Evolutionary conservation across 768 basidiomycete genomes (phyloP).

Genomic region (Pleurotus sapidus): DNA sequence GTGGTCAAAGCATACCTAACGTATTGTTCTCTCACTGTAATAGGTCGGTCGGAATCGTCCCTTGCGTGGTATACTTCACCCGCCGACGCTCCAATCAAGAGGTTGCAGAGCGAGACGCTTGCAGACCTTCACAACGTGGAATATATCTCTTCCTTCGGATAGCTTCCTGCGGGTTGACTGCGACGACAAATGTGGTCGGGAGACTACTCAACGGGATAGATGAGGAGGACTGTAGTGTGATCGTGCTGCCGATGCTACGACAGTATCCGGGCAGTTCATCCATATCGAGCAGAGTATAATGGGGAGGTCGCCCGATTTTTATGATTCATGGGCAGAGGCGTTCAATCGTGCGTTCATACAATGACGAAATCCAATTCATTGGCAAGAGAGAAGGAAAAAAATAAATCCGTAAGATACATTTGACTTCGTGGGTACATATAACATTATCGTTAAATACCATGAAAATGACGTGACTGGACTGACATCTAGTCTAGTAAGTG

Average conservation of each 20-base stretch:
- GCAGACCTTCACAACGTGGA: constrained; percentile 31
- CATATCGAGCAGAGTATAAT: constrained; percentile 38
- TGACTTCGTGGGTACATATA: constrained; percentile 2
- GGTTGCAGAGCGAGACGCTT: constrained; percentile 28
- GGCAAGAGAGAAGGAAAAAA: not conserved
- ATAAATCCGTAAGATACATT: not conserved
- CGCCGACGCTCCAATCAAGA: constrained; percentile 30
- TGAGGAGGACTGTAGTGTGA: constrained; percentile 26
- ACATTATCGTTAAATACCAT: not conserved
- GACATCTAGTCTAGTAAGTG: constrained; percentile 10
- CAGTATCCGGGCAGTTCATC: constrained; percentile 35
- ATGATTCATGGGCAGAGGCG: constrained; percentile 32
- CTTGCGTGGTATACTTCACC: constrained; percentile 34
- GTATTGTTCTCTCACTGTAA: not conserved
- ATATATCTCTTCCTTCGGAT: constrained; percentile 36
- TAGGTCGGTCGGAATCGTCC: constrained; percentile 18
- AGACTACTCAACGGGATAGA: constrained; percentile 37
- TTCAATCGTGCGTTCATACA: constrained; percentile 20
- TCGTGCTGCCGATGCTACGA: constrained; percentile 17
- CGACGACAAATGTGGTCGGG: constrained; percentile 44
- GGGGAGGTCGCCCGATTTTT: constrained; percentile 18
- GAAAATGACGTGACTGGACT: not conserved
- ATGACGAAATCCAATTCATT: not conserved
- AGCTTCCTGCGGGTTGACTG: constrained; percentile 36
- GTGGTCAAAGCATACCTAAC: no score